These are phyloP conservation scores for Fremontodendron californicum DNA, from an alignment of 345 rosid species.

Conservation along the genomic window DNA sequence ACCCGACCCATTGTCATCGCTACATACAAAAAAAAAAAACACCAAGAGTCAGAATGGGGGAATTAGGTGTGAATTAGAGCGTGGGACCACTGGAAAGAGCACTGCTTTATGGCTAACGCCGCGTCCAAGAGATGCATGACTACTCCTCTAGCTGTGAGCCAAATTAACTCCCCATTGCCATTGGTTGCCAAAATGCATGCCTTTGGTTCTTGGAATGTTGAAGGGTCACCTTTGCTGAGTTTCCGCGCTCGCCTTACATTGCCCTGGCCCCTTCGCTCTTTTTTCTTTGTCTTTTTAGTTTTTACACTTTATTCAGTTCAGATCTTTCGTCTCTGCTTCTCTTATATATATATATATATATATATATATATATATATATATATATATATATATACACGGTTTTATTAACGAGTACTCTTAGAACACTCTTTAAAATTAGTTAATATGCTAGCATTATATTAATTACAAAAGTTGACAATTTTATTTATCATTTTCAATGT, in stretches of 20 bases:
- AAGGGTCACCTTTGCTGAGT: conserved; percentile 23
- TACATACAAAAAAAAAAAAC: neutral
- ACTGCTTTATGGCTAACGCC: conserved; percentile 11
- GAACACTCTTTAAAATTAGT: no score
- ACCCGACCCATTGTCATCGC: neutral
- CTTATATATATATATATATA: neutral
- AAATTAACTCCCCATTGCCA: no score
- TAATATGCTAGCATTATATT: no score
- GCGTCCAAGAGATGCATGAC: conserved; percentile 13
- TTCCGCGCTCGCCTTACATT: neutral
- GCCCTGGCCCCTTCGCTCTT: neutral
- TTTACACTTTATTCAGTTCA: neutral
- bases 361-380: neutral
- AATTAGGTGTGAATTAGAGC: neutral
- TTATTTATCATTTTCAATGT: no score
- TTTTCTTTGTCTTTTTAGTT: neutral
- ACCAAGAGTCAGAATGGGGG: neutral
- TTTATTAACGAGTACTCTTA: no score
- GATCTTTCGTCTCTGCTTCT: neutral
- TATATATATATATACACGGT: neutral
- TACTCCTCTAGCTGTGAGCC: conserved; percentile 18
- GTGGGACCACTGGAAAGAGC: neutral
- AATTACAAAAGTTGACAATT: no score
- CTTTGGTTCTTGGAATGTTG: conserved; percentile 19
- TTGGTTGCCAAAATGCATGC: neutral